These are phyloP conservation scores for Calonectria pauciramosa DNA, from an alignment of 2,329 filamentous ascomycete genomes.

Conservation along the genomic window DNA sequence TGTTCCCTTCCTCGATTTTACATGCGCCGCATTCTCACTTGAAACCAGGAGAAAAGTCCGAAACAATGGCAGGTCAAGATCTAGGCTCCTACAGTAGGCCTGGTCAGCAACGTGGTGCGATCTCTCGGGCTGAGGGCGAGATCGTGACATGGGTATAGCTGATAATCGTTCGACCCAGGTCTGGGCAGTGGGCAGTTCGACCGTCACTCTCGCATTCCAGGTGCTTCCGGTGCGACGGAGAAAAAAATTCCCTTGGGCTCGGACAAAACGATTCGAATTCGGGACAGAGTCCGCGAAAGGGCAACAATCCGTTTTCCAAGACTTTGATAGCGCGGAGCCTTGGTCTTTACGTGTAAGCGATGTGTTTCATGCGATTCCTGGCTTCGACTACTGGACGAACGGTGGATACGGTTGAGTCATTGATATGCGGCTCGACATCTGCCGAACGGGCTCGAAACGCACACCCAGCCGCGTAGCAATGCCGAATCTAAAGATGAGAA, in stretches of 20 bases:
- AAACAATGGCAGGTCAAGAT: constrained; percentile 31
- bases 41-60: constrained; percentile 34
- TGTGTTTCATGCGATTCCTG: constrained; percentile 20
- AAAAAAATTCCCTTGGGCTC: constrained; percentile 15
- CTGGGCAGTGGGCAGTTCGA: constrained; percentile 28
- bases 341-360: constrained; percentile 6
- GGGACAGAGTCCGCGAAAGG: constrained; percentile 16
- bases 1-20: constrained; percentile 18
- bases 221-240: constrained; percentile 12
- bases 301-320: background rate
- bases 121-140: constrained; percentile 33
- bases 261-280: constrained; percentile 9
- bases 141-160: constrained; percentile 34
- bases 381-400: constrained; percentile 27
- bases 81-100: constrained; percentile 26
- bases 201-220: background rate
- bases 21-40: constrained; percentile 25
- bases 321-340: constrained; percentile 1
- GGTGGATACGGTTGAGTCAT: constrained; percentile 34
- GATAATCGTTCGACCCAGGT: constrained; percentile 40
- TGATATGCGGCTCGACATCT: constrained; percentile 29
- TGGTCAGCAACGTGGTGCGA: constrained; percentile 41
- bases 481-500: background rate
- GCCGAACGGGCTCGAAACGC: constrained; percentile 42
- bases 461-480: background rate